Base-by-base conservation (phyloP, 495 filamentous ascomycete genomes). In the Daldinia grandis region DNA sequence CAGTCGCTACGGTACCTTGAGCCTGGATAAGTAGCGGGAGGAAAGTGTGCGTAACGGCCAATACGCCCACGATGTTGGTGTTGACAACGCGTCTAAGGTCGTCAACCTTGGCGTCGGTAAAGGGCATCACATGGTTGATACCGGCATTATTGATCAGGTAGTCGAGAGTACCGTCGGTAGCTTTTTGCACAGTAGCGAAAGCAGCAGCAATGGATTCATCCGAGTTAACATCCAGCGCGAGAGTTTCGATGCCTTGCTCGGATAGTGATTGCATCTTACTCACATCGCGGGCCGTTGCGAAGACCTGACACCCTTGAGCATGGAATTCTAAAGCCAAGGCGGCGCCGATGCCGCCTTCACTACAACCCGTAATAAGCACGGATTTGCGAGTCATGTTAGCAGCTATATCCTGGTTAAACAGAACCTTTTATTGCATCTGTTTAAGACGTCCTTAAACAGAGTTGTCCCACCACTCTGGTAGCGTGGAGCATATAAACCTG, bases 131-230 rank as follows among this genome's bases (percentile, higher is more conserved):
- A 31, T 80, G 80, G 50, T 72, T 74, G n/a, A 69, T 54, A 17
- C 83, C 87, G 51, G 87, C 85, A 64, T 89, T 89, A 71, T 89
- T 89, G 49, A 89, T 75, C 5, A 90, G 79, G 21, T 83, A 74
- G 55, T 86, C 81, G 6, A 90, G 79, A 75, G 62, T 44, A 5
- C 55, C 56, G 28, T 27, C 56, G 0, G 62, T 62, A 5, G 40
- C 53, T 38, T 68, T 56, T 8, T 49, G 25, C 9, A 76, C 66
- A 0, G 9, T 37, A 5, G 78, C 73, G 7, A 81, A 77, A 5
- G 81, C 79, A 5, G 65, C 33, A 27, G 62, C 54, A 62, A 87
- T 84, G 0, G 81, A 82, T 6, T 71, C 65, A 1, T 64, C 65
- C 8, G 75, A 78, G 3, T 79, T 81, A 12, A 88, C 81, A 68